Base-by-base conservation (phyloP, 1,139 yeast species). In the Geotrichum bryndzae region DNA sequence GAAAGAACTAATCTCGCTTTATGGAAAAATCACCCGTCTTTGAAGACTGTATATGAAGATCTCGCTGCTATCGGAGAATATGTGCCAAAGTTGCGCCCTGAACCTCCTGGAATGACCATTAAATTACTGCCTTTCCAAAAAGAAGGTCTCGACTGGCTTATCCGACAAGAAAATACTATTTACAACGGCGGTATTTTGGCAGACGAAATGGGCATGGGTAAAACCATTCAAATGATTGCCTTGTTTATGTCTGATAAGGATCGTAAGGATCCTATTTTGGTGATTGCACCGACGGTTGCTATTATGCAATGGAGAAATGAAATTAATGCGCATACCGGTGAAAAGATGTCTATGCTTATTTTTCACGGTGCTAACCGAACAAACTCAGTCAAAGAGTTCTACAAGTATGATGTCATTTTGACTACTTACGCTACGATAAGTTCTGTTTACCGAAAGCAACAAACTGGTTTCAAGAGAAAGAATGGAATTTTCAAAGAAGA, bases 201-300 rank as follows among this genome's bases (percentile, higher is more conserved):
- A 2, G 99, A 94, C 76, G 99, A 94, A 74, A 94, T 94, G 99
- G 99, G 99, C 57, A 92, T 94, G 98, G 99, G 99, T 68, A 94
- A 94, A 71, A 94, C 99, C 1, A 91, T 94, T 58, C 99, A 94
- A 74, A 90, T 96, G 33, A 92, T 94, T 65, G 94, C 96, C 0
- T 76, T 94, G 60, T 84, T 94, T 71, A 84, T 91, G 85, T 74
- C 81, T 59, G 97, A 92, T 72, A 85, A 85, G 67, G 77, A 84
- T 22, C 68, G 73, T n/a, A 67, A 66, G 15, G 70, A 69, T 22
- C 97, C 98, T 1, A 89, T 88, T 66, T 77, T 94, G 65, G 98
- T 94, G 10, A 88, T 94, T 31, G 98, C 98, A 0, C 99, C 99
- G 0, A 92, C 99, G 0, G 99, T 94, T 15, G 99, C 99, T 0